phyloP scores from a whole-genome alignment of 1,139 yeast genomes.

The Yamadazyma songkhlaensis region DNA sequence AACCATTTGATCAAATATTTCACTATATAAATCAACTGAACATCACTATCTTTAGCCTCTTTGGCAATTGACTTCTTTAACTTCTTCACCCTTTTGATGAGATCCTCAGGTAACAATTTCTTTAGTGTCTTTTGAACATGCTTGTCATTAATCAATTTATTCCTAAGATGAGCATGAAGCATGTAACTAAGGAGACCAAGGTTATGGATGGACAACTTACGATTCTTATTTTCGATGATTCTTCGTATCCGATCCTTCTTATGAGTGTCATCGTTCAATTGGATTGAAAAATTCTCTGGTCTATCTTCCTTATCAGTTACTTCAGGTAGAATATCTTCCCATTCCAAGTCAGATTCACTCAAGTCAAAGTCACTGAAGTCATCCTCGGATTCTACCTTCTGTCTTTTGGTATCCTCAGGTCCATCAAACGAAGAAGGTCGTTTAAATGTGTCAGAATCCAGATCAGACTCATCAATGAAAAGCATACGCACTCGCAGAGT shows the following conservation, averaged over 20 bases:
- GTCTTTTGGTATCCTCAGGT: not conserved
- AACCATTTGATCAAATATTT: constrained; percentile 40
- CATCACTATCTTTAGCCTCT: constrained; percentile 16
- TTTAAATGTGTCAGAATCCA: constrained; percentile 1
- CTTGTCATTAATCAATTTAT: constrained; percentile 19
- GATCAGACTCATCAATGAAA: too few relatives aligned
- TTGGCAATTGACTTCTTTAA: constrained; percentile 12
- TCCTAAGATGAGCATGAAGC: constrained; percentile 23
- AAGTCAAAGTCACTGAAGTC: not conserved
- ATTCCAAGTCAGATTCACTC: constrained; percentile 9
- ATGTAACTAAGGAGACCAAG: constrained; percentile 27
- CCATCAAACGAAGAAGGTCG: constrained; percentile 2
- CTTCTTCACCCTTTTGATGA: constrained; percentile 19
- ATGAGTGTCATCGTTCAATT: not conserved
- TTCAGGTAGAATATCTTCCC: constrained; percentile 9
- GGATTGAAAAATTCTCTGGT: constrained; percentile 1
- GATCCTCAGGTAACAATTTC: constrained; percentile 24
- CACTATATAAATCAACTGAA: constrained; percentile 27
- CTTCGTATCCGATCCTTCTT: not conserved
- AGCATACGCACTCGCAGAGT: too few relatives aligned
- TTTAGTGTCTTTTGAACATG: constrained; percentile 23
- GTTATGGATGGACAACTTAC: constrained; percentile 19
- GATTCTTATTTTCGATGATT: constrained; percentile 8
- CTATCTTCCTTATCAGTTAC: not conserved
- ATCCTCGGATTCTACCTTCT: not conserved